Evolutionary conservation across 352 stramenopile genomes (phyloP).

Genomic region (Pythium monospermum): DNA sequence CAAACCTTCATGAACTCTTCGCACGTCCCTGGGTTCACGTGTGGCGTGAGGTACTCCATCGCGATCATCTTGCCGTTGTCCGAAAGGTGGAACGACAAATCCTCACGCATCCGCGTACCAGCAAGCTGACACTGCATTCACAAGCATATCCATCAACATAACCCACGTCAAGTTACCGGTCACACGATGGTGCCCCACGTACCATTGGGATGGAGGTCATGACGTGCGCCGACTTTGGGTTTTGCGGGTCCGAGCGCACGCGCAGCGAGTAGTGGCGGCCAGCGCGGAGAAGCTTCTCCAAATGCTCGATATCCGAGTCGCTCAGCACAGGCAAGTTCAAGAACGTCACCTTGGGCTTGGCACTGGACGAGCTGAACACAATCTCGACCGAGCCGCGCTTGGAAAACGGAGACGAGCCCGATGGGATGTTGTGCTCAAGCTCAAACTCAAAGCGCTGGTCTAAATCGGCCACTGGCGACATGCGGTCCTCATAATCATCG

Average conservation of each 20-base stretch:
- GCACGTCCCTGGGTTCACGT: slow-evolving; percentile 33
- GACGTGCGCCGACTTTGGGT: slow-evolving; percentile 62
- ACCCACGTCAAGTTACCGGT: neutral
- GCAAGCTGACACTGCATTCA: slow-evolving; percentile 58
- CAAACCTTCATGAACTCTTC: slow-evolving; percentile 46
- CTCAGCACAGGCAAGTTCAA: slow-evolving; percentile 40
- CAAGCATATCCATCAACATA: neutral
- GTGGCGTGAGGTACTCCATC: slow-evolving; percentile 78
- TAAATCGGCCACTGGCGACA: slow-evolving; percentile 24
- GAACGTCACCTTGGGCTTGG: slow-evolving; percentile 65
- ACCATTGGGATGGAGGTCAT: slow-evolving; percentile 74
- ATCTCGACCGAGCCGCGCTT: slow-evolving; percentile 57
- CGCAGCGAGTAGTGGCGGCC: slow-evolving; percentile 68
- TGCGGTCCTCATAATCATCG: slow-evolving; percentile 55
- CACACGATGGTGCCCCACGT: too few relatives aligned
- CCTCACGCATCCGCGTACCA: slow-evolving; percentile 66
- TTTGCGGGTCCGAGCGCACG: slow-evolving; percentile 47
- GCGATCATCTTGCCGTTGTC: slow-evolving; percentile 70
- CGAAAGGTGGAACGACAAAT: slow-evolving; percentile 79
- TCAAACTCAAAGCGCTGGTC: slow-evolving; percentile 52
- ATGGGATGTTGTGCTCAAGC: slow-evolving; percentile 59
- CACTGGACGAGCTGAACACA: slow-evolving; percentile 38
- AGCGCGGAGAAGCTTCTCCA: slow-evolving; percentile 39
- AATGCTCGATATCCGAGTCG: slow-evolving; percentile 34
- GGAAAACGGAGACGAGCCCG: slow-evolving; percentile 28